Evolutionary conservation across 495 filamentous ascomycete species (phyloP).

Genomic region (Rostrohypoxylon terebratum): DNA sequence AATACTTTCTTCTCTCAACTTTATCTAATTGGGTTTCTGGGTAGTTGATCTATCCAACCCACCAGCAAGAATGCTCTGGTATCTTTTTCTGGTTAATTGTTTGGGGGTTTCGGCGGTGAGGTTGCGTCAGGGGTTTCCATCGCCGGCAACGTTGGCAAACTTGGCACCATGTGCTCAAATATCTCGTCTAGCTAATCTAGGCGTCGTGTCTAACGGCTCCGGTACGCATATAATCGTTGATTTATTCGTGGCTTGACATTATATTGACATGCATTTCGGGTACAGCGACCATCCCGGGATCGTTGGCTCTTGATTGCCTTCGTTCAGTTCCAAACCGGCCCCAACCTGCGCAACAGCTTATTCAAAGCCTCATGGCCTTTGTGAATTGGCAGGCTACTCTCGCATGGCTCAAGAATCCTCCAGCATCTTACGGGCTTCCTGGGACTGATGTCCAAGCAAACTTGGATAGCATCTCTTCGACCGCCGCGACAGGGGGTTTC

Average conservation of each 20-base stretch:
- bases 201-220: slow-evolving; percentile 31
- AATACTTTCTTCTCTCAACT: not conserved
- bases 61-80: slow-evolving; percentile 22
- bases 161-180: slow-evolving; percentile 46
- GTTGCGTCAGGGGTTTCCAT: slow-evolving; percentile 35
- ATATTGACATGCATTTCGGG: slow-evolving; percentile 28
- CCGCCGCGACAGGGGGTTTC: slow-evolving; percentile 48
- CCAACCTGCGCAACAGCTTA: slow-evolving; percentile 45
- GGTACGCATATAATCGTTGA: slow-evolving; percentile 24
- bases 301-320: slow-evolving; percentile 49
- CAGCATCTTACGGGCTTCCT: slow-evolving; percentile 52
- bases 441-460: slow-evolving; percentile 56
- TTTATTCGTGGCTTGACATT: not conserved
- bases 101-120: slow-evolving; percentile 39
- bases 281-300: slow-evolving; percentile 45
- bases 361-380: slow-evolving; percentile 53
- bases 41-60: slow-evolving; percentile 27
- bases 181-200: slow-evolving; percentile 26
- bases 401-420: slow-evolving; percentile 59
- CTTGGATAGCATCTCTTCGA: slow-evolving; percentile 51
- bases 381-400: slow-evolving; percentile 56
- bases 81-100: not conserved
- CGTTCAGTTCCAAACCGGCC: slow-evolving; percentile 49
- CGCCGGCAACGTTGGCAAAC: slow-evolving; percentile 15
- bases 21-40: not conserved